Percentiles rank a stretch among this genome's conserved stretches.
Evolutionary conservation across 2,329 filamentous ascomycete species (phyloP).

Genomic region (Phialemoniopsis sp.): DNA sequence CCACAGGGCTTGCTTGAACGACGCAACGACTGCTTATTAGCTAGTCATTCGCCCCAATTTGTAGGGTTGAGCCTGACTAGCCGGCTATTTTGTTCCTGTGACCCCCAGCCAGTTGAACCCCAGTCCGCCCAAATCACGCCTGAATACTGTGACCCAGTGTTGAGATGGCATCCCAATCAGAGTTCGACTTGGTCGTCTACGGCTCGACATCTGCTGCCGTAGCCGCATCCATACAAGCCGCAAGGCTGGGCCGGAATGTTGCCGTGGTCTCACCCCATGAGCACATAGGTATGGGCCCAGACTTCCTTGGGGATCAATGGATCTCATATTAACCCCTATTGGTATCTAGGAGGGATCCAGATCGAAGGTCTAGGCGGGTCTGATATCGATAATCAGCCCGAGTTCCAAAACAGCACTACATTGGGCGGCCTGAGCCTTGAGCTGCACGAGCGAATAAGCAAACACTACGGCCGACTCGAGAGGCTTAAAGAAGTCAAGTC

Average conservation of each 20-base stretch:
- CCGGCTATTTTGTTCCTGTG: too few species aligned
- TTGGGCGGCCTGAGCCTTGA: slow-evolving; percentile 10
- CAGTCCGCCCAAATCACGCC: too few species aligned
- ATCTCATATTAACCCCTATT: too few species aligned
- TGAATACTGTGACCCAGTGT: too few species aligned
- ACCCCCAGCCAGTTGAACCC: too few species aligned
- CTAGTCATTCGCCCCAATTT: too few species aligned
- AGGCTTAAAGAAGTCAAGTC: slow-evolving; percentile 8
- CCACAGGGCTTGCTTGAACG: too few species aligned
- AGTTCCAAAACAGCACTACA: slow-evolving; percentile 4
- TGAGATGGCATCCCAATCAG: neutral
- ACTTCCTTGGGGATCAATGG: too few species aligned
- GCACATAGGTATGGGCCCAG: slow-evolving; percentile 4
- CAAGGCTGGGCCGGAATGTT: slow-evolving; percentile 7
- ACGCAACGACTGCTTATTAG: too few species aligned
- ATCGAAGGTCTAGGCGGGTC: slow-evolving; percentile 15
- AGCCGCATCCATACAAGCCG: slow-evolving; percentile 10
- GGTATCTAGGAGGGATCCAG: slow-evolving; percentile 9
- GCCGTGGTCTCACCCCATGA: slow-evolving; percentile 5
- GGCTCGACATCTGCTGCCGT: slow-evolving; percentile 12
- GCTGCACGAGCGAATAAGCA: slow-evolving; percentile 12
- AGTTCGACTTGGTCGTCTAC: slow-evolving; percentile 11
- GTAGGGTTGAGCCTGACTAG: too few species aligned
- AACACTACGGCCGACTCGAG: slow-evolving; percentile 8
- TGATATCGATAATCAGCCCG: slow-evolving; percentile 13